Base-by-base conservation (phyloP, 108 stramenopile genomes). In the Fistulifera solaris region DNA sequence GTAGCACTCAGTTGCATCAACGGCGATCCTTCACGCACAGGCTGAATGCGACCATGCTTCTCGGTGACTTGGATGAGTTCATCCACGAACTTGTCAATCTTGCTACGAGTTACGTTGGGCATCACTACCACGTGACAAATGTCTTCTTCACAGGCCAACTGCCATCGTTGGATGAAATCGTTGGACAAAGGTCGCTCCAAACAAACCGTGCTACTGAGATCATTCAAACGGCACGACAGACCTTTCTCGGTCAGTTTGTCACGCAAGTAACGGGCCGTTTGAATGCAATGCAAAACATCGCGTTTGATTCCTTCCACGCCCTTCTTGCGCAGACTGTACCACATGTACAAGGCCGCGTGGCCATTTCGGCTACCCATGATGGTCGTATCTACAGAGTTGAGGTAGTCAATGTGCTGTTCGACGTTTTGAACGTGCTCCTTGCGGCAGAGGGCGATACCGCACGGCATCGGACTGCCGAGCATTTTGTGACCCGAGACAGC, bases 91-190 rank as follows among this genome's bases (percentile, higher is more conserved):
- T 70, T 67, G 54, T 91, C 83, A 72, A 91, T 91, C 58, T 91
- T 91, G 27, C 48, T 38, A 38, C 53, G 51, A 18, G 89, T 91
- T 10, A 91, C 79, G 63, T 91, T 91, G 52, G 89, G 89, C 89
- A 91, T 91, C 48, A 91, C 89, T 1, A 91, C 89, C 22, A 91
- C 89, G 59, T 91, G 89, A 15, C 84, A 84, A 72, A 91, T 91
- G 58, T 91, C 89, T 52, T 91, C 85, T 54, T 91, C 85, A 54
- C 89, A 91, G 18, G 89, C 89, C 17, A 91, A 65, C 57, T 86
- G 85, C 89, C 89, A 91, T 42, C 89, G 63, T 58, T 83, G 80
- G 71, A 91, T 71, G 55, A 91, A 59, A 26, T 54, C 66, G 46
- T 87, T 81, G 59, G 80, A 78, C 60, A 77, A 62, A 57, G 89